phyloP scores from a whole-genome alignment of 345 rosid species.

The Syzygium jambos region DNA sequence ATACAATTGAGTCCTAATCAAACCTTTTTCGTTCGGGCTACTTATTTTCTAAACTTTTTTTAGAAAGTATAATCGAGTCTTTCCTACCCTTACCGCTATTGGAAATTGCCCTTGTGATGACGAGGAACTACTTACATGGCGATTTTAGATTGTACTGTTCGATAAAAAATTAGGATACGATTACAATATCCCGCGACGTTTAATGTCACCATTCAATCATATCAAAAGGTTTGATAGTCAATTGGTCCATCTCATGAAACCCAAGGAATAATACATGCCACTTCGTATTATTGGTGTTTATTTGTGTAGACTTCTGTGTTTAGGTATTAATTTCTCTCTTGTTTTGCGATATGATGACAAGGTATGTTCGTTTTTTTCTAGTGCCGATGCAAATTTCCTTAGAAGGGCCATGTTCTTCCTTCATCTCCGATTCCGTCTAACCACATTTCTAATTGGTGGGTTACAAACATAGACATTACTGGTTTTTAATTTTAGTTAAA shows the following conservation, averaged over 20 bases:
- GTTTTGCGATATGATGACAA: not conserved
- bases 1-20: not conserved
- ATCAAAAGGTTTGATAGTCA: not conserved
- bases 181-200: not conserved
- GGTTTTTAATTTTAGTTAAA: not conserved
- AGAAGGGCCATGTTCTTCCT: not conserved
- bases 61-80: not conserved
- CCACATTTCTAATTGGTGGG: not conserved
- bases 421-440: not conserved
- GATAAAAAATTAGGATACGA: not conserved
- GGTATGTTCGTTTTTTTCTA: not conserved
- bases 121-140: not conserved
- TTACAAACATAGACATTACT: not conserved
- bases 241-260: not conserved
- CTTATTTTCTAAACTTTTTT: not conserved
- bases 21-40: not conserved
- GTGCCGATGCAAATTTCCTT: not conserved
- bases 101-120: not conserved
- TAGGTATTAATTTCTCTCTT: not conserved
- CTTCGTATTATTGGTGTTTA: not conserved
- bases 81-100: rapidly evolving
- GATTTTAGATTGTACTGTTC: not conserved
- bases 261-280: not conserved
- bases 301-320: not conserved
- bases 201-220: not conserved